Base-by-base conservation (phyloP, 1,139 yeast species). In the Magnusiomyces ingens region DNA sequence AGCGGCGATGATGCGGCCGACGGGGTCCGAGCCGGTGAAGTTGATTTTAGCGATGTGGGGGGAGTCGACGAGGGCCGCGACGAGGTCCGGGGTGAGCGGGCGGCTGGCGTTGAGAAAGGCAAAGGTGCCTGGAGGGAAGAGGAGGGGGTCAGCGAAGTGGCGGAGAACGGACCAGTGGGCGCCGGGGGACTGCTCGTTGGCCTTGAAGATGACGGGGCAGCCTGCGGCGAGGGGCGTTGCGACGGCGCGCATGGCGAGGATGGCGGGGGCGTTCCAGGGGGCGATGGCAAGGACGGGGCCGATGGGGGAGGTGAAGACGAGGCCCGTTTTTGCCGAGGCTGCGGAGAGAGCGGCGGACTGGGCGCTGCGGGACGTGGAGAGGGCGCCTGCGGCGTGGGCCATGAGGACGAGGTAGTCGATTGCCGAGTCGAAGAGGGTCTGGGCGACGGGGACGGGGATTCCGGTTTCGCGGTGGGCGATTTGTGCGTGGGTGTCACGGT, bases 101-200 rank as follows among this genome's bases (percentile, higher is more conserved):
- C 85, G 85, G 56, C 66, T 70, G 15, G 85, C 84, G 47, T 85
- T 77, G 46, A 84, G 59, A 49, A 83, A 74, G 66, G 81, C 81
- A 52, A 84, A 77, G 40, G 82, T 87, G 58, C 90, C 90, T 2
- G 84, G 74, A 38, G 91, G 91, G 69, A 84, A 79, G 5, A n/a
- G 5, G 0, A 90, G 90, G 13, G 84, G 89, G 54, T 80, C 80
- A 54, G 72, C 73, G 65, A 82, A 75, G 57, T 80, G 67, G 52
- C 73, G 71, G 36, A 82, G 85, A 52, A 81, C 70, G 61, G 74
- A 75, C 63, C 81, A 74, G 55, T 83, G 74, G 12, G 85, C 77
- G 59, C 81, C 73, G 17, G 90, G 88, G 3, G 89, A 81, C 57
- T 79, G 73, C 65, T 84, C 89, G 15, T 87, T 80, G 1, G 86